Evolutionary conservation across 2,329 filamentous ascomycete species (phyloP).

Genomic region (Aspergillus luchuensis): DNA sequence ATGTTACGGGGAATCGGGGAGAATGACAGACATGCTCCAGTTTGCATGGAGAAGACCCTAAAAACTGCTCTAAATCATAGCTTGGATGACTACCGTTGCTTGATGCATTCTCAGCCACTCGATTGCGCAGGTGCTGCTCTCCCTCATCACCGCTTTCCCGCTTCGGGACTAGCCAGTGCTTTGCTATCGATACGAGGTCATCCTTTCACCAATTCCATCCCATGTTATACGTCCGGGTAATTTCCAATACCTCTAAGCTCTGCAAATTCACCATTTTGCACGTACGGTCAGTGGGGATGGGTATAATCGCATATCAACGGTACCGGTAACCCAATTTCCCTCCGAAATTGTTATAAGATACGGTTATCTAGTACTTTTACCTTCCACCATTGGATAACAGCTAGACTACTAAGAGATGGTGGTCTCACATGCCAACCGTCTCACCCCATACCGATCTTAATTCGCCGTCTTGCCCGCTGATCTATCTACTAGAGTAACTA

Average conservation of each 20-base stretch:
- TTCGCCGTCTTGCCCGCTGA: neutral
- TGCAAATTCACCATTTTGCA: neutral
- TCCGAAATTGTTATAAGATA: too few relatives aligned
- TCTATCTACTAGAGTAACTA: too few relatives aligned
- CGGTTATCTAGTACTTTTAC: too few relatives aligned
- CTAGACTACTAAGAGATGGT: neutral
- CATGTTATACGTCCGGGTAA: neutral
- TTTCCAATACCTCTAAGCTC: neutral
- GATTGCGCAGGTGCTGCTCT: conserved; percentile 19
- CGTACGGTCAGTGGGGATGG: neutral
- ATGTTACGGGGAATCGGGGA: neutral
- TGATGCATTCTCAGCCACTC: conserved; percentile 16
- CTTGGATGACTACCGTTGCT: neutral
- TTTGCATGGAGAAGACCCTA: too few relatives aligned
- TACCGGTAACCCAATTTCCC: neutral
- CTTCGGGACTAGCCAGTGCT: conserved; percentile 1
- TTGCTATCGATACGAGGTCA: neutral
- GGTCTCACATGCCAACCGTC: neutral
- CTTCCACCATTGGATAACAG: neutral
- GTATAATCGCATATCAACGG: neutral
- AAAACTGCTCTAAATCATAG: neutral
- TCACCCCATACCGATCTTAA: neutral
- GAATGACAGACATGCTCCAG: neutral
- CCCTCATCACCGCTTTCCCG: neutral
- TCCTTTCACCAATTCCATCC: neutral